Percentiles rank a stretch among this genome's conserved stretches.
phyloP scores from a whole-genome alignment of 768 basidiomycete species.

The Pulveroboletus sp. region DNA sequence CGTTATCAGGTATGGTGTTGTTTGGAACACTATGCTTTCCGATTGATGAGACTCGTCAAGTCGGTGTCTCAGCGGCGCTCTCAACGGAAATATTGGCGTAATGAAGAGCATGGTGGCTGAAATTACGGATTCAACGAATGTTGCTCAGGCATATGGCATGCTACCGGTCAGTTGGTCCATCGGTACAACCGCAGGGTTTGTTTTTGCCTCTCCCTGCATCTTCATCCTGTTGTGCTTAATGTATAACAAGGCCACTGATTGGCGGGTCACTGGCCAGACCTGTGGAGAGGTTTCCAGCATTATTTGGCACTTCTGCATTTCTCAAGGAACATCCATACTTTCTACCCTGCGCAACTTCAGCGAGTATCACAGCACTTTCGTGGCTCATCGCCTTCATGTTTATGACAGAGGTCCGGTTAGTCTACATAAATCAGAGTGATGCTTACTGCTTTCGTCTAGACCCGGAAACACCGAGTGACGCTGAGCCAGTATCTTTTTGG shows the following conservation, averaged over 20 bases:
- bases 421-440: no score
- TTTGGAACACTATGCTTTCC: not conserved
- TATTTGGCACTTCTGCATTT: conserved; percentile 56
- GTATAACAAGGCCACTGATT: conserved; percentile 57
- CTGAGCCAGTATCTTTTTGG: no score
- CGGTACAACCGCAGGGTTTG: conserved; percentile 46
- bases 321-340: conserved; percentile 72
- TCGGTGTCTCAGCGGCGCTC: conserved; percentile 67
- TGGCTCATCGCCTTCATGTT: conserved; percentile 50
- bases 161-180: conserved; percentile 53
- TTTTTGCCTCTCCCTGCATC: not conserved
- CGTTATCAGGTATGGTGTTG: conserved; percentile 38
- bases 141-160: conserved; percentile 64
- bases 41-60: conserved; percentile 30
- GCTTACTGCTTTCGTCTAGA: no score
- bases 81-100: conserved; percentile 69
- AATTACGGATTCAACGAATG: conserved; percentile 67
- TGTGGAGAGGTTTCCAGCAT: conserved; percentile 57
- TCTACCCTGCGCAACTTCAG: conserved; percentile 64
- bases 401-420: conserved; percentile 64
- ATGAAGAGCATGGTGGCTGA: conserved; percentile 74
- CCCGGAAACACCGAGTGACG: no score
- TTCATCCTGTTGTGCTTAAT: not conserved
- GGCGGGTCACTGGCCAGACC: conserved; percentile 67
- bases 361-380: conserved; percentile 51